Base-by-base conservation (phyloP, 2,329 filamentous ascomycete genomes). In the Pseudopyricularia cyperi region DNA sequence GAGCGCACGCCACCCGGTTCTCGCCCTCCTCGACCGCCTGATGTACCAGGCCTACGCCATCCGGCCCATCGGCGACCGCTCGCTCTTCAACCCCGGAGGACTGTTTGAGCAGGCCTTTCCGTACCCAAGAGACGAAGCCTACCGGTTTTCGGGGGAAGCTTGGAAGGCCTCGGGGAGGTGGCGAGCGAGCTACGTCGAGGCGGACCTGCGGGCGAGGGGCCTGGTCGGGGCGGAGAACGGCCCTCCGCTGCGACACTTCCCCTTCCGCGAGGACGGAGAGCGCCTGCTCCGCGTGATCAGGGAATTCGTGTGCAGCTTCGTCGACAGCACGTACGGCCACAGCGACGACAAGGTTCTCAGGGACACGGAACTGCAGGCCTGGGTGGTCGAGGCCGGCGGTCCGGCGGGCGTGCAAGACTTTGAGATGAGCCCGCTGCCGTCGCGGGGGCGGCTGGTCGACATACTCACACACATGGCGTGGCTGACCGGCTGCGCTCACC, bases 361-460 rank as follows among this genome's bases (percentile, higher is more conserved):
- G 4, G 73, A 76, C 55, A 22, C 46, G 0, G 72, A 75, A 53
- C 57, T 75, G 1, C 66, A 70, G 52, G 61, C 61, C n/a, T 75
- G 71, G 71, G 62, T 71, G 28, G 46, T 50, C 2, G 71, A 75
- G 61, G 68, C 67, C 24, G 65, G 60, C 48, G 61, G 59, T 2
- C 53, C 57, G 1, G 71, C 70, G 0, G 49, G 63, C 52, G 64
- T 64, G 1, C 58, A 68, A 30, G 68, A 74, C 58, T 72, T 75
- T 59, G 71, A 68, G n/a, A 53, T 58, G 9, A 50, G 57, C 17
- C 46, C 46, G 6, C 54, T 57, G 28, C 30, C 53, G 0, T 58
- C 59, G 2, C 54, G 51, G n/a, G 55, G 61, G 33, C 58, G 61
- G 2, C 63, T 74, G 7, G 59, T 71, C 48, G 66, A 68, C 35